These are phyloP conservation scores for barrel medic (Medicago truncatula) DNA, from an alignment of 306 rosid species.

Conservation along the genomic window MtrunA17r5.0-ANR NC_053049.1:43625001-43625500, in stretches of 20 bases:
- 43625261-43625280: constrained; percentile 90
- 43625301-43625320: constrained; percentile 91
- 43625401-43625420: constrained; percentile 99
- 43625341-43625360: constrained; percentile 95
- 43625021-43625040: constrained; percentile 74
- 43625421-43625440: constrained; percentile 87
- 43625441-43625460: constrained; percentile 60
- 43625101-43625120: constrained; percentile 70
- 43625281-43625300: constrained; percentile 99
- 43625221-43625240: constrained; percentile 92
- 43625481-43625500: too few relatives aligned
- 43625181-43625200: constrained; percentile 74
- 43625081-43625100: constrained; percentile 93
- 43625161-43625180: too few relatives aligned
- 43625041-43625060: constrained; percentile 67
- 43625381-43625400: constrained; percentile 93
- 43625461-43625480: constrained; percentile 54
- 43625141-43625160: too few relatives aligned
- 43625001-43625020: constrained; percentile 86
- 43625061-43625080: constrained; percentile 88
- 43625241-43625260: constrained; percentile 96
- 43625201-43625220: constrained; percentile 98
- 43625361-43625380: constrained; percentile 87
- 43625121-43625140: too few relatives aligned
- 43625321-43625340: constrained; percentile 79